phyloP scores from a whole-genome alignment of 805 yeast species.

The Wickerhamiella parazyma region DNA sequence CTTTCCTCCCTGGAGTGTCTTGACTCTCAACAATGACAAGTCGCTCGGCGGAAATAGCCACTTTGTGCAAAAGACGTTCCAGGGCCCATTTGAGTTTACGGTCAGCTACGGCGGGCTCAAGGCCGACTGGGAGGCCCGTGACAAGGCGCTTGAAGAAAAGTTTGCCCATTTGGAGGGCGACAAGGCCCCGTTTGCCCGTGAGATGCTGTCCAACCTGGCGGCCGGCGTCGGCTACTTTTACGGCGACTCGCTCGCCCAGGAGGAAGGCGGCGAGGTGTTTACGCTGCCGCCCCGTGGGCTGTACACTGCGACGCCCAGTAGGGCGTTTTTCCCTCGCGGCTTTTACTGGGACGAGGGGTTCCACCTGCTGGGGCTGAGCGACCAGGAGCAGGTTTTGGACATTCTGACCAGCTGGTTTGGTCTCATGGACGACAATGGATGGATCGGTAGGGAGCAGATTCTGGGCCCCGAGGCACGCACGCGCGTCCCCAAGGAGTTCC shows the following conservation, averaged over 20 bases:
- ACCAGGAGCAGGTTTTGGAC: constrained; percentile 68
- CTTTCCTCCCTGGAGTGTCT: constrained; percentile 30
- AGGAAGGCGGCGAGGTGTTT: background rate
- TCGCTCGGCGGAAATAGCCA: constrained; percentile 65
- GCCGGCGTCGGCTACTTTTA: constrained; percentile 86
- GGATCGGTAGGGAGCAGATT: constrained; percentile 95
- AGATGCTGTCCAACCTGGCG: constrained; percentile 62
- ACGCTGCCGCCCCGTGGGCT: constrained; percentile 45
- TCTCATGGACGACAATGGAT: constrained; percentile 77
- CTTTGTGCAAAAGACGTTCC: constrained; percentile 59
- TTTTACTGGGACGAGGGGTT: constrained; percentile 99
- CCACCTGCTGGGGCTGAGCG: constrained; percentile 68
- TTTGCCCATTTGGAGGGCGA: constrained; percentile 34
- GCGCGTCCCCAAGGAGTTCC: constrained; percentile 73
- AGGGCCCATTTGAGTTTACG: constrained; percentile 65
- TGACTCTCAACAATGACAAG: constrained; percentile 39
- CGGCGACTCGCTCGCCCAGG: constrained; percentile 47
- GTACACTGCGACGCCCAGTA: constrained; percentile 76
- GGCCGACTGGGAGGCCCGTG: constrained; percentile 29
- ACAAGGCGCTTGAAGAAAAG: constrained; percentile 29
- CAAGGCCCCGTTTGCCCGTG: constrained; percentile 50
- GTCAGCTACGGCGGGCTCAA: constrained; percentile 41
- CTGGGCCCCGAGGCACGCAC: constrained; percentile 82
- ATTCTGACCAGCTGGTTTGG: constrained; percentile 78
- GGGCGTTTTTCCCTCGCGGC: constrained; percentile 92